Evolutionary conservation across 306 rosid species (phyloP).

Genomic region (Fragaria nilgerrensis): DNA sequence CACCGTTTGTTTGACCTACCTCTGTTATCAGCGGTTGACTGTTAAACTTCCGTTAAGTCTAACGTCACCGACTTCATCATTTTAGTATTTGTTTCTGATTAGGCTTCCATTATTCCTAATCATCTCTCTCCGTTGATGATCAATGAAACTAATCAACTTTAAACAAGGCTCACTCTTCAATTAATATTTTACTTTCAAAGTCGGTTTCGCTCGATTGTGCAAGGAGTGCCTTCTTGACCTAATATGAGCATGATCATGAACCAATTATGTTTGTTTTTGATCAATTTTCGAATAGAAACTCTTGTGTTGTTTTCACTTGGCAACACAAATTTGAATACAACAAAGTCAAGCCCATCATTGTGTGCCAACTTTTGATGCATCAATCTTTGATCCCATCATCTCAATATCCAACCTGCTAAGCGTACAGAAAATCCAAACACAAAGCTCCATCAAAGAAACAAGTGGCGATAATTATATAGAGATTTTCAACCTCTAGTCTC

Average conservation of each 20-base stretch:
- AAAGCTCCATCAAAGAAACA: not conserved
- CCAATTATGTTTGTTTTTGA: no score
- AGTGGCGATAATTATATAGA: not conserved
- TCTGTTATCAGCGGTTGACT: constrained; percentile 28
- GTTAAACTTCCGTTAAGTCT: not conserved
- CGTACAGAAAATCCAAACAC: not conserved
- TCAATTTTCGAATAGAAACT: no score
- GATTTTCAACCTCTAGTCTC: not conserved
- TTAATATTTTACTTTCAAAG: no score
- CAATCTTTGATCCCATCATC: not conserved
- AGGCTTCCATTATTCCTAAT: not conserved
- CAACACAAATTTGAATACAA: not conserved
- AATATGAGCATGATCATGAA: no score
- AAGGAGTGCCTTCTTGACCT: no score
- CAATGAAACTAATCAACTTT: no score
- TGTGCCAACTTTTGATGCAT: not conserved
- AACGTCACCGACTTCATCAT: not conserved
- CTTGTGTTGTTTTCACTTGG: no score
- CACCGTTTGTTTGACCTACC: constrained; percentile 38
- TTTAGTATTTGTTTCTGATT: not conserved
- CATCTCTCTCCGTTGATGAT: not conserved
- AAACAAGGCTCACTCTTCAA: not conserved
- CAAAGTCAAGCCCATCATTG: not conserved
- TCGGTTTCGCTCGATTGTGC: no score
- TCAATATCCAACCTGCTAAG: not conserved